Percentiles rank a stretch among this genome's conserved stretches.
These are phyloP conservation scores for Bolboschoenoplectus hybrid DNA, from an alignment of 202 grass and related monocot species.

Conservation along the genomic window DNA sequence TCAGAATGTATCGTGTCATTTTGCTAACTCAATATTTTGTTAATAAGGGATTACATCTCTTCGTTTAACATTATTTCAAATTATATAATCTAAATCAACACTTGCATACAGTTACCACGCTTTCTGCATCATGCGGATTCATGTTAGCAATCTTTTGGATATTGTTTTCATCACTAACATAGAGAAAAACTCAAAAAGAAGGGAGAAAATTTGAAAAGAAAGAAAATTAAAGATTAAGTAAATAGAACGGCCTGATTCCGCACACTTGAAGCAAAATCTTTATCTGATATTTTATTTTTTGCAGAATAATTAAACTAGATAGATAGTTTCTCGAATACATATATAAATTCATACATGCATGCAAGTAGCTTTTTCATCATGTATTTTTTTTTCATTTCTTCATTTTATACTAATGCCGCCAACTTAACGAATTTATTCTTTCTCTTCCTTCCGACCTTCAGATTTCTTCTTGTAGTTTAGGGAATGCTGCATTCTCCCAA, in stretches of 20 bases:
- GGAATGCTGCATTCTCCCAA: slow-evolving; percentile 42
- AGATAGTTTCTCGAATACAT: slow-evolving; percentile 1
- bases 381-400: slow-evolving; percentile 6
- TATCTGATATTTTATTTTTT: background rate
- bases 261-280: background rate
- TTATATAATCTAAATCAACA: too few relatives aligned
- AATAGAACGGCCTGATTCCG: background rate
- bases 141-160: too few relatives aligned
- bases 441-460: slow-evolving; percentile 12
- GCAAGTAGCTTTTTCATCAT: background rate
- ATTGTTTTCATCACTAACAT: too few relatives aligned
- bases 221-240: background rate
- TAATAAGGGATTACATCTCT: too few relatives aligned
- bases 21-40: too few relatives aligned
- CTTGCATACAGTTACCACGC: too few relatives aligned
- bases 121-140: too few relatives aligned
- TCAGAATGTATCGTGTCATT: too few relatives aligned
- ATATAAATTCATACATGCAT: background rate
- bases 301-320: background rate
- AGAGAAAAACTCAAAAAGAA: too few relatives aligned
- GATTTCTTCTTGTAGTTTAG: slow-evolving; percentile 23
- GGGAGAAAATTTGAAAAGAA: background rate
- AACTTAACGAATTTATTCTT: slow-evolving; percentile 20
- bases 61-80: too few relatives aligned
- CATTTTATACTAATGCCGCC: slow-evolving; percentile 8